These are phyloP conservation scores for Claviceps digitariae DNA, from an alignment of 2,329 filamentous ascomycete species.

Conservation along the genomic window DNA sequence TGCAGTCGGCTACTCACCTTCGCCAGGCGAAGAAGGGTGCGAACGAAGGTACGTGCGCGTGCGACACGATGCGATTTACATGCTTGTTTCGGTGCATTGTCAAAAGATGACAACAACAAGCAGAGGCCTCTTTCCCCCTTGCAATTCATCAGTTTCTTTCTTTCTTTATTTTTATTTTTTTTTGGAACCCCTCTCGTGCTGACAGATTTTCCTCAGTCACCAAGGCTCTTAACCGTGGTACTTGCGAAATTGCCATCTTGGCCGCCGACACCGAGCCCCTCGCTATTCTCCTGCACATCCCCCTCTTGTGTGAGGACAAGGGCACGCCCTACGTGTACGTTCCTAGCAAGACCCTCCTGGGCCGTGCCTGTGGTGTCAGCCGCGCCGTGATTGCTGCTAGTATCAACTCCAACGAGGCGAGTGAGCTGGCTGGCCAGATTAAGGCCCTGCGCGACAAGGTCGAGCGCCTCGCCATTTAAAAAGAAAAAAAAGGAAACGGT, in stretches of 20 bases:
- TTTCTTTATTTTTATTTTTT: not conserved
- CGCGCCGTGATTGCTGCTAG: slow-evolving; percentile 74
- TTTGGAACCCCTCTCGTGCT: not conserved
- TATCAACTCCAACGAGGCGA: slow-evolving; percentile 87
- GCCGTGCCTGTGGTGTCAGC: slow-evolving; percentile 79
- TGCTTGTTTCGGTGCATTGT: too few species aligned
- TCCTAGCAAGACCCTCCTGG: slow-evolving; percentile 69
- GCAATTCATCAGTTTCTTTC: not conserved
- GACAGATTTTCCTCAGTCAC: slow-evolving; percentile 30
- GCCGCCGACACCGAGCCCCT: slow-evolving; percentile 80
- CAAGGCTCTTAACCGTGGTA: slow-evolving; percentile 84
- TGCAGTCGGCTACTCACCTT: slow-evolving; percentile 54
- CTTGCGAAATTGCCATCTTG: slow-evolving; percentile 77
- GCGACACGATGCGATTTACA: not conserved
- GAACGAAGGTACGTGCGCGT: slow-evolving; percentile 48
- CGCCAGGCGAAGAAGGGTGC: slow-evolving; percentile 81
- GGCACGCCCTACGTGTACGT: slow-evolving; percentile 54
- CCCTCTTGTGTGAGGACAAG: slow-evolving; percentile 76
- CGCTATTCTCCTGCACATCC: slow-evolving; percentile 78
- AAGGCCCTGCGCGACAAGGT: slow-evolving; percentile 86
- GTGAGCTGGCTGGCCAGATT: slow-evolving; percentile 79
- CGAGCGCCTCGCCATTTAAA: slow-evolving; percentile 85
- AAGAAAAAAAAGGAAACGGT: slow-evolving; percentile 21
- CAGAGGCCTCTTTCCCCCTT: too few species aligned
- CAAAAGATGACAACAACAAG: too few species aligned